phyloP scores from a whole-genome alignment of 2,329 filamentous ascomycete species.

The Rutstroemia sydowiana region DNA sequence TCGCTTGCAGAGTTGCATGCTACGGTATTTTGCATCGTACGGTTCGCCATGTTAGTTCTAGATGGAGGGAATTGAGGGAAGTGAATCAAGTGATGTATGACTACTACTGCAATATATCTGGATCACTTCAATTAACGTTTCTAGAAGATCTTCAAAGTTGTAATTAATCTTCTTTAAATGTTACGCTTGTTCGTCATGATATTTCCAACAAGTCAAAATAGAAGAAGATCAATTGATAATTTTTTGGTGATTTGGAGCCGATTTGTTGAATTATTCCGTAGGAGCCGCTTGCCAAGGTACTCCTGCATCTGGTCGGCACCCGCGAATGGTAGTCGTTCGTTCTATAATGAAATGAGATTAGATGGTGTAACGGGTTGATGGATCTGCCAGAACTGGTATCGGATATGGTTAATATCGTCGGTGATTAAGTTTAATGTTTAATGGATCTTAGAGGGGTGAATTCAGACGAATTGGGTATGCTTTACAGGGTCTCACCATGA shows the following conservation, averaged over 20 bases:
- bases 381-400: slow-evolving; percentile 1
- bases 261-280: too few species aligned
- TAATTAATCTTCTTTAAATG: too few species aligned
- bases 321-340: not conserved
- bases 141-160: too few species aligned
- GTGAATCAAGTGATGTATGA: too few species aligned
- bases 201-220: not conserved
- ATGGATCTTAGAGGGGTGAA: slow-evolving; percentile 1
- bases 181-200: not conserved
- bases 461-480: not conserved
- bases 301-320: not conserved
- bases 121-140: too few species aligned
- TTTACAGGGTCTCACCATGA: not conserved
- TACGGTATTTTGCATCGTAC: not conserved
- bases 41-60: too few species aligned
- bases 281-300: too few species aligned
- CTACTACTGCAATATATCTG: too few species aligned
- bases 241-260: too few species aligned
- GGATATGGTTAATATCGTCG: not conserved
- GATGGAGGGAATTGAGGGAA: too few species aligned
- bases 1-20: not conserved
- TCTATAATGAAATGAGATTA: not conserved
- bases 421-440: too few species aligned
- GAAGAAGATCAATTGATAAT: too few species aligned
- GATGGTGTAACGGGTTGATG: slow-evolving; percentile 1